Evolutionary conservation across 2,329 filamentous ascomycete genomes (phyloP).

Genomic region (Zymoseptoria passerinii): DNA sequence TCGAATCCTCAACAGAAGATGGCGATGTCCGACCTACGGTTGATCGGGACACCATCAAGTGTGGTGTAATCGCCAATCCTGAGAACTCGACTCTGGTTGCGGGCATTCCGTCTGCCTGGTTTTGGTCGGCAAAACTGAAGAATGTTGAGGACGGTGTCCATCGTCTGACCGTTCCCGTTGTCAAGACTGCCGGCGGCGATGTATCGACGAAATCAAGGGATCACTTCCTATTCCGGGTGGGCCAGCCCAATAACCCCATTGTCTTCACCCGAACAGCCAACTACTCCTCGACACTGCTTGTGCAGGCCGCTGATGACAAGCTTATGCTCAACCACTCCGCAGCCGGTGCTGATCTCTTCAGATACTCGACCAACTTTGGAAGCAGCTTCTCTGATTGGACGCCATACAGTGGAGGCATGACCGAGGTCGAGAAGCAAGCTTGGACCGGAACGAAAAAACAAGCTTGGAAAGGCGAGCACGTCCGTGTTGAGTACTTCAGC

Average conservation of each 20-base stretch:
- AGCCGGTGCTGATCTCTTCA: constrained; percentile 51
- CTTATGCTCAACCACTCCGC: constrained; percentile 41
- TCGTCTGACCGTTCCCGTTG: constrained; percentile 47
- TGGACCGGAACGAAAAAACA: constrained; percentile 48
- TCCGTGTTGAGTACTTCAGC: constrained; percentile 55
- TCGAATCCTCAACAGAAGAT: constrained; percentile 45
- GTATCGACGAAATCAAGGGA: constrained; percentile 44
- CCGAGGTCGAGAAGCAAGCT: constrained; percentile 37
- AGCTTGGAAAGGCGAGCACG: constrained; percentile 51
- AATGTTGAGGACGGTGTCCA: constrained; percentile 54
- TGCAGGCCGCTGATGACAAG: not conserved
- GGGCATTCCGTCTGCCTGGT: constrained; percentile 46
- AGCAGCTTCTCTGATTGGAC: constrained; percentile 50
- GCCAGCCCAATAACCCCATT: constrained; percentile 49
- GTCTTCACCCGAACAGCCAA: constrained; percentile 48
- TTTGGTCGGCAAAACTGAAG: constrained; percentile 44
- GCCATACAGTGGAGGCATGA: constrained; percentile 43
- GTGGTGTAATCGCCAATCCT: constrained; percentile 24
- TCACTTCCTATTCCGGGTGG: constrained; percentile 52
- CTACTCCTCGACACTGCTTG: constrained; percentile 40
- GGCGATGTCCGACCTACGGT: constrained; percentile 36
- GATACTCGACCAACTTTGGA: constrained; percentile 54
- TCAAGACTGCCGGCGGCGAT: constrained; percentile 35
- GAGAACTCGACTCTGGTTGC: constrained; percentile 36
- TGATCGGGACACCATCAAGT: constrained; percentile 37